These are phyloP conservation scores for Psilocybe azurescens DNA, from an alignment of 768 basidiomycete genomes.

Conservation along the genomic window DNA sequence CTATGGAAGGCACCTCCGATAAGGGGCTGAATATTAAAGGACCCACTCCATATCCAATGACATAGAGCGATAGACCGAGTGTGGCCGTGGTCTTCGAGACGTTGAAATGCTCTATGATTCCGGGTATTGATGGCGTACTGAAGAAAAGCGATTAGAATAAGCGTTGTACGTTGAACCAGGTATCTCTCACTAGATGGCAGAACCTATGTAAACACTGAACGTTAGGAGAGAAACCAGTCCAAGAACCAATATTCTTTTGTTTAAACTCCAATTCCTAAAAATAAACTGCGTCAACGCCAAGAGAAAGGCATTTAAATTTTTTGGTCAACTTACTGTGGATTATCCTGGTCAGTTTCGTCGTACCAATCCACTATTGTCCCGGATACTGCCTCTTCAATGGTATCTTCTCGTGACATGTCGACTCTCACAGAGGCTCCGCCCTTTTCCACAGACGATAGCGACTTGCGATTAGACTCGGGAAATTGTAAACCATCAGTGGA, in stretches of 20 bases:
- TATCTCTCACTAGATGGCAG: background rate
- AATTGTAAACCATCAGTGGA: background rate
- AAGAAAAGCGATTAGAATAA: background rate
- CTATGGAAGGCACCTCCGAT: background rate
- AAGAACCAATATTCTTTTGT: background rate
- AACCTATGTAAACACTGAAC: constrained; percentile 1
- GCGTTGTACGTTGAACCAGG: background rate
- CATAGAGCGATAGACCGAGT: constrained; percentile 1
- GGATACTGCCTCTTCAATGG: background rate
- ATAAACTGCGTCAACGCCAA: background rate
- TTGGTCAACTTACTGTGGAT: background rate
- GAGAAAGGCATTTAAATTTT: background rate
- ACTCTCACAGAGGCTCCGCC: background rate
- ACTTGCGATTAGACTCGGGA: background rate
- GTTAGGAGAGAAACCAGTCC: constrained; percentile 3
- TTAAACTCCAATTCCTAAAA: background rate
- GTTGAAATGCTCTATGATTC: background rate
- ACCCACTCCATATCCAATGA: constrained; percentile 1
- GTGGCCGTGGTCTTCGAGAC: background rate
- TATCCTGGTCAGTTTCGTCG: background rate
- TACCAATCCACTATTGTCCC: background rate
- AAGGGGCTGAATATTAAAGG: constrained; percentile 1
- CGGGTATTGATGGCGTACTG: constrained; percentile 2
- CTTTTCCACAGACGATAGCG: background rate
- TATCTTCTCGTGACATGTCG: background rate